Evolutionary conservation across 108 stramenopile species (phyloP).

Genomic region (Discostella pseudostelligera): DNA sequence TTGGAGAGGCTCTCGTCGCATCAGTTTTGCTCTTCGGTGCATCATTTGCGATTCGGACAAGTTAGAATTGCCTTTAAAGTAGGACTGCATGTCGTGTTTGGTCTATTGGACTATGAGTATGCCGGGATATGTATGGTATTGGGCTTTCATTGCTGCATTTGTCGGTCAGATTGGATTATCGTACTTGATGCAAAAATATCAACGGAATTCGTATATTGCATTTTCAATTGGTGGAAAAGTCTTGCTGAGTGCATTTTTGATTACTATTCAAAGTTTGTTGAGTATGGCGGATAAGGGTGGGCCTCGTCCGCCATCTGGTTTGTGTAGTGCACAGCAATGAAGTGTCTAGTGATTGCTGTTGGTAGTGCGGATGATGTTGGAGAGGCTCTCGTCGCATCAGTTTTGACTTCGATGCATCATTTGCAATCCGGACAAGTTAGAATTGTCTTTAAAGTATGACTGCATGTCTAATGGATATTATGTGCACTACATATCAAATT

Average conservation of each 20-base stretch:
- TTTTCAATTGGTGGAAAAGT: conserved; percentile 94
- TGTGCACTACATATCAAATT: no score
- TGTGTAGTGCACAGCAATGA: conserved; percentile 40
- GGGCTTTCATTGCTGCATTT: conserved; percentile 80
- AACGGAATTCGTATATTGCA: conserved; percentile 92
- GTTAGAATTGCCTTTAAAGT: no score
- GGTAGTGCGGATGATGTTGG: not conserved
- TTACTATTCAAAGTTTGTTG: conserved; percentile 69
- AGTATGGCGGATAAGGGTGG: conserved; percentile 41
- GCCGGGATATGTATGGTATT: conserved; percentile 76
- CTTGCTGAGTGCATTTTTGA: conserved; percentile 74
- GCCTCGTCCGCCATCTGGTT: conserved; percentile 21
- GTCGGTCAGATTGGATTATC: conserved; percentile 82
- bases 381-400: no score
- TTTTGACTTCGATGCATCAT: no score
- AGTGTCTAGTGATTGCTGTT: not conserved
- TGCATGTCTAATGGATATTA: no score
- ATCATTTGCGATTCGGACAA: no score
- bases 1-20: no score
- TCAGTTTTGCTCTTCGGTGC: no score
- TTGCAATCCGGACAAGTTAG: no score
- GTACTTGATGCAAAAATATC: conserved; percentile 86
- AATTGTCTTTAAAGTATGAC: no score
- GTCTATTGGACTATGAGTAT: conserved; percentile 87
- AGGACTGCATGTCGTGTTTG: no score